Conservation (phyloP, 2,329 filamentous ascomycete species). For the Pseudopithomyces maydicus region DNA sequence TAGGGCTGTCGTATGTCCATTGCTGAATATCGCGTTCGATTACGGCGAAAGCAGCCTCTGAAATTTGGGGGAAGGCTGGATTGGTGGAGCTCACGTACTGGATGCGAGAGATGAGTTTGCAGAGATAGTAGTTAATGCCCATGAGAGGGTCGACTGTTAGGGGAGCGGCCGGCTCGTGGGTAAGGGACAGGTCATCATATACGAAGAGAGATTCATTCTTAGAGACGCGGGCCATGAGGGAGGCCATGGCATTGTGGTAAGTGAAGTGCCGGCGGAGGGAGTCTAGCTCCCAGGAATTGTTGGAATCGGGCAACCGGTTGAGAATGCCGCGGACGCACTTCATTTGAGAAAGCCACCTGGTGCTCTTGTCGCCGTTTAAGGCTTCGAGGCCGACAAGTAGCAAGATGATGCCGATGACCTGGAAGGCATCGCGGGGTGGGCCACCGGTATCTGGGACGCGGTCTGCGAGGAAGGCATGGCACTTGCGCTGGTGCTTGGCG, state of each 20-base stretch:
- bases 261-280: conserved; percentile 44
- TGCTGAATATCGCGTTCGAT: conserved; percentile 38
- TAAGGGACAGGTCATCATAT: conserved; percentile 24
- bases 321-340: conserved; percentile 39
- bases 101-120: conserved; percentile 39
- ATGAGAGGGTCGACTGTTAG: conserved; percentile 42
- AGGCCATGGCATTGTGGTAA: conserved; percentile 43
- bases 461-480: conserved; percentile 38
- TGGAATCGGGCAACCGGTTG: conserved; percentile 26
- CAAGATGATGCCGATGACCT: conserved; percentile 40
- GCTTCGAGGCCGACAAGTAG: conserved; percentile 43
- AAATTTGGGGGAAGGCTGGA: conserved; percentile 39
- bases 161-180: conserved; percentile 23
- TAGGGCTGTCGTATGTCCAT: conserved; percentile 42
- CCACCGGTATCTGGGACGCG: conserved; percentile 32
- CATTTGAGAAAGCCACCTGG: conserved; percentile 43
- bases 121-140: conserved; percentile 43
- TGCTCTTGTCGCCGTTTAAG: conserved; percentile 40
- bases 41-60: conserved; percentile 38
- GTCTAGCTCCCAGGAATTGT: conserved; percentile 38
- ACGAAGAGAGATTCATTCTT: conserved; percentile 17
- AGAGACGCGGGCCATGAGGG: conserved; percentile 39
- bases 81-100: conserved; percentile 39
- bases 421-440: conserved; percentile 34
- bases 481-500: conserved; percentile 36